Evolutionary conservation across 768 basidiomycete genomes (phyloP), one percentile per base, ranked within the genome.

Genomic region (Paxillus ammoniavirescens): DNA sequence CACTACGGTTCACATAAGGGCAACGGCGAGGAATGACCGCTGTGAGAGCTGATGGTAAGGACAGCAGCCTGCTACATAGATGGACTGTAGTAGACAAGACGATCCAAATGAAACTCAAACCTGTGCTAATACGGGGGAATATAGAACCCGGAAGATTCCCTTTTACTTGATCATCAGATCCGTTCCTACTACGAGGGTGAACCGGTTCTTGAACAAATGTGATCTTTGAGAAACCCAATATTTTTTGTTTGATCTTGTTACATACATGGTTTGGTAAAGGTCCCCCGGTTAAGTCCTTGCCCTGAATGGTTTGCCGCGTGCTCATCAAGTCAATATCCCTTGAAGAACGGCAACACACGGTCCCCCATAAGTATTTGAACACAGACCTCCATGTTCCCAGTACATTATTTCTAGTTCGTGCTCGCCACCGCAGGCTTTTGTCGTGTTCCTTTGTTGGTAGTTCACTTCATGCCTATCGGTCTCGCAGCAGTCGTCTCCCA

Each of bases 41-140:
- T 61, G 68, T 70, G 68, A 53, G 68, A 69, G 51, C 30, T 14
- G 30, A 48, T 30, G 49, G 51, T 18, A 37, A 55, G 56, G 13
- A 43, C 12, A 9, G 30, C 30, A 26, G 26, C 2, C 5, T 26
- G 26, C 26, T 26, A 6, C 26, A 26, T 26, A 6, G 26, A 26
- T 26, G 3, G 26, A 26, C 26, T 26, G 26, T 26, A 26, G 59
- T 55, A 66, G 56, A 69, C 51, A 58, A 56, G 56, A 65, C 58
- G 66, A 67, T 58, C 54, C 15, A 60, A 65, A 69, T 61, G 63
- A 66, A 63, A 67, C 65, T 51, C 59, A 65, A 65, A 62, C 47
- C 58, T 60, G 53, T 26, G 49, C n/a, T 45, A 7, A 46, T 8
- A 17, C 18, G 36, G 48, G 52, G 46, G 9, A 49, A 43, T 50